phyloP scores from a whole-genome alignment of 1,284 basidiomycete genomes.

The Irpex lacteus region DNA sequence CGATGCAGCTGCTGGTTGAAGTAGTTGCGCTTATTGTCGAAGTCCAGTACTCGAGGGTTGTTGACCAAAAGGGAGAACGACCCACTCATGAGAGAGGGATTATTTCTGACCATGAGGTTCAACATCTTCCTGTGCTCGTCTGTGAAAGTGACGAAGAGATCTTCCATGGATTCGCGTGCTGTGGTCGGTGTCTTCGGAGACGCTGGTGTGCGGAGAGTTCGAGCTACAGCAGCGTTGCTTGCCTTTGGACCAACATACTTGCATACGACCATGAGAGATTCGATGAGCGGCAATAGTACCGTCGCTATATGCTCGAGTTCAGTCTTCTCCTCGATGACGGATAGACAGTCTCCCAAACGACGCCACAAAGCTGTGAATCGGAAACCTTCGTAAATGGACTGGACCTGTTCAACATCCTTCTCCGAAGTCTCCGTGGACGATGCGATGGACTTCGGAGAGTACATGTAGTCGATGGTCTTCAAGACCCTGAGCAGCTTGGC shows the following conservation, averaged over 20 bases:
- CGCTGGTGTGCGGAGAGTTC: conserved; percentile 52
- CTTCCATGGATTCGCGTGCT: conserved; percentile 74
- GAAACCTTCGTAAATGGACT: conserved; percentile 86
- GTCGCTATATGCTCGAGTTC: conserved; percentile 87
- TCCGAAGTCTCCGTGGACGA: conserved; percentile 37
- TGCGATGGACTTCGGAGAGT: conserved; percentile 62
- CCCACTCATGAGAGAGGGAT: conserved; percentile 96
- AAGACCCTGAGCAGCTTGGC: conserved; percentile 90
- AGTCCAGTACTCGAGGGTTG: conserved; percentile 96
- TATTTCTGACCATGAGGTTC: conserved; percentile 97
- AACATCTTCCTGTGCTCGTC: conserved; percentile 93
- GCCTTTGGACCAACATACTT: conserved; percentile 82
- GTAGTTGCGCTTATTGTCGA: conserved; percentile 99
- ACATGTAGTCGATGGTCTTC: conserved; percentile 96
- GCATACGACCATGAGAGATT: conserved; percentile 97
- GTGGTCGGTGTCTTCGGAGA: conserved; percentile 69
- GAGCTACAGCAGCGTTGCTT: conserved; percentile 37
- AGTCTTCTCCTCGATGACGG: conserved; percentile 75
- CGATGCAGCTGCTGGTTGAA: conserved; percentile 96
- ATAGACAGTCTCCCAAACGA: conserved; percentile 82
- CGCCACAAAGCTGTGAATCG: conserved; percentile 85
- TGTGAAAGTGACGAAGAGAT: conserved; percentile 92
- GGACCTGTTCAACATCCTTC: conserved; percentile 77
- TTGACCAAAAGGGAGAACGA: conserved; percentile 96
- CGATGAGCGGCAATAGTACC: conserved; percentile 88